Evolutionary conservation across 441 rosid genomes (phyloP).

Genomic region (Populus hybrid): DNA sequence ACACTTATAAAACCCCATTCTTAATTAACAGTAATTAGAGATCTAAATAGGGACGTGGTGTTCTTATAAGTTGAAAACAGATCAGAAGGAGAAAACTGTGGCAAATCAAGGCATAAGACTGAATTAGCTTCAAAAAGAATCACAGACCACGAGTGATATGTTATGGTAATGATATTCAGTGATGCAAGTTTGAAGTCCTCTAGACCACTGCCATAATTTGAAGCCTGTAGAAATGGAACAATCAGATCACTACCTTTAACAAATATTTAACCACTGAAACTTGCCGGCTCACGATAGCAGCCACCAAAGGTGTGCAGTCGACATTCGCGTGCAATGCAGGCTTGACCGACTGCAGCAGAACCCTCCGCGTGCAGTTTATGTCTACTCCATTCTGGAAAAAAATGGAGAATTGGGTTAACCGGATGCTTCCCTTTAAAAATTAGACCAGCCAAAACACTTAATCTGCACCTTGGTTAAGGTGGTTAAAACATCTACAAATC

Average conservation of each 20-base stretch:
- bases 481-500: conserved; percentile 26
- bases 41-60: neutral
- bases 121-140: neutral
- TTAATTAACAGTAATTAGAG: neutral
- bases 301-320: conserved; percentile 31
- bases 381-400: conserved; percentile 29
- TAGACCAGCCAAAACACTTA: neutral
- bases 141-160: neutral
- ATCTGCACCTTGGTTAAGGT: conserved; percentile 23
- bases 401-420: neutral
- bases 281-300: conserved; percentile 35
- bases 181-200: neutral
- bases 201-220: neutral
- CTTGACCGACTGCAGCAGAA: conserved; percentile 32
- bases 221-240: neutral
- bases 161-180: neutral
- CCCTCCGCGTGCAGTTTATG: conserved; percentile 22
- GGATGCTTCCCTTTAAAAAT: neutral
- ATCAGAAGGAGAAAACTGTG: neutral
- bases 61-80: neutral
- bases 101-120: neutral
- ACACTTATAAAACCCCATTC: neutral
- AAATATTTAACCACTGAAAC: conserved; percentile 30
- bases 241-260: conserved; percentile 25
- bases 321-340: conserved; percentile 33